Conservation (phyloP, 1,284 basidiomycete genomes). For the Malassezia yamatoensis region DNA sequence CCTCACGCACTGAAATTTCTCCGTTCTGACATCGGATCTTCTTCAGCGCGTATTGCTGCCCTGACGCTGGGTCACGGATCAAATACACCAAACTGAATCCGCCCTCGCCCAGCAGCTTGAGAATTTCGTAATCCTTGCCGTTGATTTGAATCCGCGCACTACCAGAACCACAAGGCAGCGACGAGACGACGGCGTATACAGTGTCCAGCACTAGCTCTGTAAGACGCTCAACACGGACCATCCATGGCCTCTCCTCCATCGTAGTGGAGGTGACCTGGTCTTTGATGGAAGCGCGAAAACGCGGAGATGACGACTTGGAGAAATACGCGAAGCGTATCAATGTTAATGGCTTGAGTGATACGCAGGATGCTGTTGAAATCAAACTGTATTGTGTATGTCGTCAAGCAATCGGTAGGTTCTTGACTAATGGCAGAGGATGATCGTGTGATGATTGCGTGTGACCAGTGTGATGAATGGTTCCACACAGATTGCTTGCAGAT, state of each 20-base stretch:
- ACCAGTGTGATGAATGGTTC: slow-evolving; percentile 39
- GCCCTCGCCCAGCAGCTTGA: slow-evolving; percentile 39
- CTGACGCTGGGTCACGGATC: slow-evolving; percentile 37
- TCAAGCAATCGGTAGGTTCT: slow-evolving; percentile 3
- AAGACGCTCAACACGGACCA: neutral
- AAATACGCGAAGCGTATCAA: neutral
- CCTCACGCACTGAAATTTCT: slow-evolving; percentile 38
- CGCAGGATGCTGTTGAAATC: neutral
- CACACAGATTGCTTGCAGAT: slow-evolving; percentile 34
- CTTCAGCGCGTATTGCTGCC: slow-evolving; percentile 43
- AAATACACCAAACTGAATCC: slow-evolving; percentile 38
- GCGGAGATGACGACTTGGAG: neutral
- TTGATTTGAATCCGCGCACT: slow-evolving; percentile 33
- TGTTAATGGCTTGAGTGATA: neutral
- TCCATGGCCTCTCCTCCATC: slow-evolving; percentile 2
- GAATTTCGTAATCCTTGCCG: slow-evolving; percentile 35
- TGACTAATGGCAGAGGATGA: slow-evolving; percentile 21
- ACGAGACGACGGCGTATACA: slow-evolving; percentile 28
- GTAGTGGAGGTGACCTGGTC: neutral
- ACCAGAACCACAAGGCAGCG: slow-evolving; percentile 28
- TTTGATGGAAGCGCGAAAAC: neutral
- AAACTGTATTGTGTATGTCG: slow-evolving; percentile 12
- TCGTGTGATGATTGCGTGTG: slow-evolving; percentile 42
- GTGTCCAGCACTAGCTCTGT: slow-evolving; percentile 24
- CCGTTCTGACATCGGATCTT: slow-evolving; percentile 46